Base-by-base conservation (phyloP, 2,329 filamentous ascomycete species). In the Simplicillium aogashimaense region DNA sequence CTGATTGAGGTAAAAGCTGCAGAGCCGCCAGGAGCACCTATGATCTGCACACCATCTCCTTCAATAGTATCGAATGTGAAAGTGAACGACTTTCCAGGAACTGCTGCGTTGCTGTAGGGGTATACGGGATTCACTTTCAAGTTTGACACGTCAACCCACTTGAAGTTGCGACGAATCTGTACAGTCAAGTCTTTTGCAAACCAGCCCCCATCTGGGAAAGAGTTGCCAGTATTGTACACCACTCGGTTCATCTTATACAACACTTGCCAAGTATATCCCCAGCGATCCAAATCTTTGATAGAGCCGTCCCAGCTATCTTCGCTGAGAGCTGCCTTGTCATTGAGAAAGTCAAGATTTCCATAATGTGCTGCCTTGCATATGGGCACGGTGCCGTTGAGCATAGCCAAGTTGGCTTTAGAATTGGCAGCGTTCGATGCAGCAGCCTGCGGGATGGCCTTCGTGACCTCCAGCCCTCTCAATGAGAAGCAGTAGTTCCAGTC, bases 261-360 rank as follows among this genome's bases (percentile, higher is more conserved):
- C 7, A 14, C 17, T 5, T 33, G 34, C 39, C 39, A 41, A n/a
- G 39, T 41, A 25, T 41, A 37, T 12, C 39, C 39, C 39, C 39
- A 41, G n/a, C 39, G 39, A 29, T 41, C 39, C 14, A 41, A 20
- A 35, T 41, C 33, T 29, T 41, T 41, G 32, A 36, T 34, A 11
- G 39, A 30, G 13, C 39, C 39, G n/a, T 41, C 39, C 39, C 39
- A 41, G 34, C 39, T 41, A 29, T 41, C 39, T 29, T 41, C 39
- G 17, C 39, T 41, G 18, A 41, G 12, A 8, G 16, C 16, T 9
- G 39, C 14, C 25, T 18, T 29, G 18, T 41, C 39, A 29, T 41
- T 41, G 4, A 41, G 34, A 20, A 36, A 41, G 16, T 41, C 28
- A 6, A 41, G 25, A 18, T 41, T 36, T 29, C 39, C 39, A 25